Conservation (phyloP, 805 yeast species). For the Pichia thaimueangensis region DNA sequence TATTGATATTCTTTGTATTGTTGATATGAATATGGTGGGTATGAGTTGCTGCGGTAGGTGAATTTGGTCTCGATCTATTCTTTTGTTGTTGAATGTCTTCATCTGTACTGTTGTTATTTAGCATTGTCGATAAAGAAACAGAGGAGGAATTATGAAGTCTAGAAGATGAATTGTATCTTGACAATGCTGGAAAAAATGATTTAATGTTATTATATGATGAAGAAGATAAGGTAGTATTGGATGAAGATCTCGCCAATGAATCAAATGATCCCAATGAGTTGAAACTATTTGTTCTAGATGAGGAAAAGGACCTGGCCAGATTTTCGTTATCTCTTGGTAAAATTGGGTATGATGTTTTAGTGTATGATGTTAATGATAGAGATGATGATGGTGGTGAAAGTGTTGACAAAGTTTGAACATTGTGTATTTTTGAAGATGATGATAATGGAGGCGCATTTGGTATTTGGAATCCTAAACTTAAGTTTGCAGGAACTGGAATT, state of each 20-base stretch:
- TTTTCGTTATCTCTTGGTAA: constrained; percentile 12
- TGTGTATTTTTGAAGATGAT: too few species aligned
- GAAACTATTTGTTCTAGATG: constrained; percentile 29
- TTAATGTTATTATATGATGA: constrained; percentile 14
- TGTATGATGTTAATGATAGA: too few species aligned
- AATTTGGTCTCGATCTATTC: constrained; percentile 34
- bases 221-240: constrained; percentile 23
- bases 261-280: constrained; percentile 28
- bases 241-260: constrained; percentile 23
- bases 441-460: not conserved
- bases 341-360: too few species aligned
- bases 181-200: constrained; percentile 6
- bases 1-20: constrained; percentile 4
- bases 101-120: constrained; percentile 11
- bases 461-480: constrained; percentile 2
- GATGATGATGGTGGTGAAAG: not conserved
- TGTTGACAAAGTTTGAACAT: constrained; percentile 8
- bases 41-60: too few species aligned
- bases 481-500: constrained; percentile 6
- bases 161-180: constrained; percentile 19
- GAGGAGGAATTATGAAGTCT: constrained; percentile 13
- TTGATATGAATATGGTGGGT: too few species aligned
- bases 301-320: constrained; percentile 24
- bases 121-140: constrained; percentile 22
- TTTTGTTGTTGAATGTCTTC: constrained; percentile 23